phyloP scores from a whole-genome alignment of 2,329 filamentous ascomycete species.

The Monilinia fructigena region DNA sequence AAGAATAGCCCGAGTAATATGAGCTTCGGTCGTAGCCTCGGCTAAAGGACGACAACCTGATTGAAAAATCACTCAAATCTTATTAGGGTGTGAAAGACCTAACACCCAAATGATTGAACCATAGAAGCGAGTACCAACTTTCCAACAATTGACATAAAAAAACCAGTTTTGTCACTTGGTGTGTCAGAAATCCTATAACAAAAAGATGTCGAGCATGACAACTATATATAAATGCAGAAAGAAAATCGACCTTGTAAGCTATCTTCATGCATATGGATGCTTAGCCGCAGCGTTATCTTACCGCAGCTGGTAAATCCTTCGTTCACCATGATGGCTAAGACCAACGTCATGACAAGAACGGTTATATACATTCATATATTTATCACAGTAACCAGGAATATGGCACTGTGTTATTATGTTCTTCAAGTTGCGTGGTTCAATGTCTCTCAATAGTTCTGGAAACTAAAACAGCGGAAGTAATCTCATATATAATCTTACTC shows the following conservation, averaged over 20 bases:
- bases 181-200: neutral
- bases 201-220: neutral
- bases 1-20: neutral
- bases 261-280: neutral
- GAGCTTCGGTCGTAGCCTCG: neutral
- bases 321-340: neutral
- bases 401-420: neutral
- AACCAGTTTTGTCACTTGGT: neutral
- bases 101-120: neutral
- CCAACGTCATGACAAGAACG: neutral
- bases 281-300: conserved; percentile 19
- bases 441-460: conserved; percentile 2
- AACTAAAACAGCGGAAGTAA: neutral
- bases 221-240: neutral
- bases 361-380: neutral
- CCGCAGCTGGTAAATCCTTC: conserved; percentile 11
- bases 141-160: neutral
- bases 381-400: neutral
- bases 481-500: neutral
- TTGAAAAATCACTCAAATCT: neutral
- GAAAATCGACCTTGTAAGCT: neutral
- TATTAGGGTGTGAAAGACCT: neutral
- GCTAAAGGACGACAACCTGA: no score
- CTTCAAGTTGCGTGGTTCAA: neutral
- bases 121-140: neutral